Conservation (phyloP, 2,329 filamentous ascomycete species). For the Verticillium nonalfalfae region DNA sequence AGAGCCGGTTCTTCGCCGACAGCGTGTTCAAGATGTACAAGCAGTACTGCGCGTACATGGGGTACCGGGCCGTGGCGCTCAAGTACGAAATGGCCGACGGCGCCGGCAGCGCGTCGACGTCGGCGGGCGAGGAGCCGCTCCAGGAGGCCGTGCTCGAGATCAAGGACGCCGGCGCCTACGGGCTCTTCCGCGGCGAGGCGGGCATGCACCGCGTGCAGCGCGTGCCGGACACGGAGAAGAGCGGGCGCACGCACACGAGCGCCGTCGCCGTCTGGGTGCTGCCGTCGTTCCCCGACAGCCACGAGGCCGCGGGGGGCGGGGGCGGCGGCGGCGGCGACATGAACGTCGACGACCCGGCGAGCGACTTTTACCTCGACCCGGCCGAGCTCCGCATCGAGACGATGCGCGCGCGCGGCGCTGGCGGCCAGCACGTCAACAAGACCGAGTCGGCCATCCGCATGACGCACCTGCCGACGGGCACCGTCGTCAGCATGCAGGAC, state of each 20-base stretch:
- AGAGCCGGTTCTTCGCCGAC: conserved; percentile 85
- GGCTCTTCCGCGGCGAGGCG: conserved; percentile 75
- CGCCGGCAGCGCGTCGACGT: conserved; percentile 42
- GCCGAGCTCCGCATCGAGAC: conserved; percentile 79
- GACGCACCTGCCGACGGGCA: conserved; percentile 84
- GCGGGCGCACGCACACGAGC: conserved; percentile 88
- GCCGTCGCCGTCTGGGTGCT: conserved; percentile 90
- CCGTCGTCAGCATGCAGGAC: conserved; percentile 87
- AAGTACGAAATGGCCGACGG: conserved; percentile 76
- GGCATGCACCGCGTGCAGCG: conserved; percentile 95
- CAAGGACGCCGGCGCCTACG: conserved; percentile 70
- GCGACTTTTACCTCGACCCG: conserved; percentile 85
- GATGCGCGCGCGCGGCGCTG: conserved; percentile 87
- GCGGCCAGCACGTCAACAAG: conserved; percentile 97
- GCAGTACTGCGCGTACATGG: conserved; percentile 63
- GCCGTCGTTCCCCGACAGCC: conserved; percentile 65
- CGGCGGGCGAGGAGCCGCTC: conserved; percentile 61
- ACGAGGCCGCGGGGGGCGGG: conserved; percentile 12
- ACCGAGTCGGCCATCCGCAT: conserved; percentile 93
- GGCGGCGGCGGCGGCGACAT: conserved; percentile 33
- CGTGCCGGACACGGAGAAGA: conserved; percentile 83
- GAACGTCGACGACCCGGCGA: conserved; percentile 76
- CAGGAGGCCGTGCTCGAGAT: conserved; percentile 87
- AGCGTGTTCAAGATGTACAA: conserved; percentile 89
- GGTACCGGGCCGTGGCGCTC: conserved; percentile 60